Conservation (phyloP, 169 alveolate species). For the Cryptosporidium parvum region DNA sequence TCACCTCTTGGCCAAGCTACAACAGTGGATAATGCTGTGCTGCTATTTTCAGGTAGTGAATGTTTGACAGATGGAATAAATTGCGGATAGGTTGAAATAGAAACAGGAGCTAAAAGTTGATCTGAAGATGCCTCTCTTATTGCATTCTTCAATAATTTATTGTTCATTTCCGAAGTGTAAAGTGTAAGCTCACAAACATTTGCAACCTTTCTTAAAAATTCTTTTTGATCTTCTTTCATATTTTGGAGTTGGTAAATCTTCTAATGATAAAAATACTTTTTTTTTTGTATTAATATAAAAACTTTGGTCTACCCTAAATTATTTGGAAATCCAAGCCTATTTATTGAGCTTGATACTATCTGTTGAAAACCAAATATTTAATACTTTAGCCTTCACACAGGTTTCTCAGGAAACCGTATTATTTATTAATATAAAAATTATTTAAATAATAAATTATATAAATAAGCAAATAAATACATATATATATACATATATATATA, state of each 20-base stretch:
- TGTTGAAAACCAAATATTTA: background rate
- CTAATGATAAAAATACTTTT: background rate
- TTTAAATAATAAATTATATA: too few relatives aligned
- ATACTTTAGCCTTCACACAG: slow-evolving; percentile 10
- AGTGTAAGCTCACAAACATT: slow-evolving; percentile 64
- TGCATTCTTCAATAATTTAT: slow-evolving; percentile 38
- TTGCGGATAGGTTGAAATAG: slow-evolving; percentile 72
- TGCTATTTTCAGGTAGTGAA: slow-evolving; percentile 31
- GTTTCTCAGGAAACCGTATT: slow-evolving; percentile 4
- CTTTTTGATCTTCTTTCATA: slow-evolving; percentile 58
- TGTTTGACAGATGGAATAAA: slow-evolving; percentile 61
- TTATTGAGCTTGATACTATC: background rate
- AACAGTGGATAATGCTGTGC: slow-evolving; percentile 55
- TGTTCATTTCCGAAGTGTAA: slow-evolving; percentile 69
- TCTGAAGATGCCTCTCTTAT: slow-evolving; percentile 53
- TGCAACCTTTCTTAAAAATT: slow-evolving; percentile 48
- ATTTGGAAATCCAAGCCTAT: background rate
- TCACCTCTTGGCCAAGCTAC: slow-evolving; percentile 76
- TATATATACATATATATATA: background rate
- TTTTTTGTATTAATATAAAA: background rate
- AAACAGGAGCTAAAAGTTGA: slow-evolving; percentile 59
- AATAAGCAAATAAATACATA: background rate
- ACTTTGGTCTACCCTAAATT: slow-evolving; percentile 1
- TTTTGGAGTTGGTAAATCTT: background rate
- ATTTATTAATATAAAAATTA: background rate